Conservation (phyloP, 371 early-diverging fungal genomes). For the Nematocida sp. region DNA sequence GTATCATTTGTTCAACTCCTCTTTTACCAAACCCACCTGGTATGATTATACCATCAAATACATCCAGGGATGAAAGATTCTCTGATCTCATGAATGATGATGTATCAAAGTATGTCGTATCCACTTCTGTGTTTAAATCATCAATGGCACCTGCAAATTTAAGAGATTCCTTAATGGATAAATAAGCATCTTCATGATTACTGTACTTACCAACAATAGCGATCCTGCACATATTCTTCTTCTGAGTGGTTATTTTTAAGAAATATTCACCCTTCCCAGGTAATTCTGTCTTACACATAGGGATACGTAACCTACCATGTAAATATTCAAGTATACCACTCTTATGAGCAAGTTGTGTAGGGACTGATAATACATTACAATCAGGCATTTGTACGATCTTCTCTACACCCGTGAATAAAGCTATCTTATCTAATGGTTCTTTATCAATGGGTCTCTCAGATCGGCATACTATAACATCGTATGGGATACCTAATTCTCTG, state of each 20-base stretch:
- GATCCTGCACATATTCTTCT: conserved; percentile 12
- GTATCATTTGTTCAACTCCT: conserved; percentile 91
- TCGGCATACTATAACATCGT: conserved; percentile 93
- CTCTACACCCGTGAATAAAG: conserved; percentile 86
- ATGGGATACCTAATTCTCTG: conserved; percentile 86
- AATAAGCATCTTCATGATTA: conserved; percentile 59
- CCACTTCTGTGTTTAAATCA: conserved; percentile 13
- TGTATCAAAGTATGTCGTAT: conserved; percentile 50
- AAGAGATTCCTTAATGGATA: conserved; percentile 53
- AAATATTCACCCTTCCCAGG: conserved; percentile 25
- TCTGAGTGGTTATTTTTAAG: not conserved
- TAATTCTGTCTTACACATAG: not conserved
- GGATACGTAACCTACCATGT: not conserved
- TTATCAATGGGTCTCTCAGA: conserved; percentile 77
- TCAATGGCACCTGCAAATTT: conserved; percentile 40
- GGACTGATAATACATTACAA: conserved; percentile 89
- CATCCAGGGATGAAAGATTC: conserved; percentile 23
- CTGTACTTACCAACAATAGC: conserved; percentile 60
- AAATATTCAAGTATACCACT: conserved; percentile 72
- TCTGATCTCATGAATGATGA: not conserved
- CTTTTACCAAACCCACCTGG: conserved; percentile 98
- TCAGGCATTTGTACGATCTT: conserved; percentile 87
- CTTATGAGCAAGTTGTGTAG: conserved; percentile 76
- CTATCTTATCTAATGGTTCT: conserved; percentile 82
- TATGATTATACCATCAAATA: conserved; percentile 82